These are phyloP conservation scores for Proliferodiscus dingleyae DNA, from an alignment of 2,329 filamentous ascomycete species.

Conservation along the genomic window DNA sequence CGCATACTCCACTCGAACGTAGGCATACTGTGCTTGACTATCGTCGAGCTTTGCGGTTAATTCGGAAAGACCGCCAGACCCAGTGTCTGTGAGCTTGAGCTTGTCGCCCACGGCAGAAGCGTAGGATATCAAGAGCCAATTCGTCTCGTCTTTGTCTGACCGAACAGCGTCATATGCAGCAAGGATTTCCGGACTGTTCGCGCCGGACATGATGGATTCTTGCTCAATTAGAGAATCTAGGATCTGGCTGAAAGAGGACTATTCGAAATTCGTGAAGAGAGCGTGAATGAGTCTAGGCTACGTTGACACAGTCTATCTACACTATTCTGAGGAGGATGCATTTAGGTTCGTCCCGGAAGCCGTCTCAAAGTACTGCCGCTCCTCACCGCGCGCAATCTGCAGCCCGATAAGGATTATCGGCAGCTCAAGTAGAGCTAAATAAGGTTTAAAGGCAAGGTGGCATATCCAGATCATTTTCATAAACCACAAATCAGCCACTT, in stretches of 20 bases:
- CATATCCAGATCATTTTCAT: slow-evolving; percentile 4
- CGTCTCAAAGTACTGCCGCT: background rate
- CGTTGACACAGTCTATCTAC: background rate
- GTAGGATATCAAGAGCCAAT: slow-evolving; percentile 65
- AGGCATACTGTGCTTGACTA: slow-evolving; percentile 49
- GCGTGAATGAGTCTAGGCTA: background rate
- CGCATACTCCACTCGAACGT: slow-evolving; percentile 62
- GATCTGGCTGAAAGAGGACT: background rate
- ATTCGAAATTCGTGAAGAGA: background rate
- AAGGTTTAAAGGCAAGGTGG: slow-evolving; percentile 14
- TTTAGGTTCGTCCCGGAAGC: slow-evolving; percentile 5
- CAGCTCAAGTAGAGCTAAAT: slow-evolving; percentile 3
- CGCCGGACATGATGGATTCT: slow-evolving; percentile 48
- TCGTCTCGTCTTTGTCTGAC: slow-evolving; percentile 59
- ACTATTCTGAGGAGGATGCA: slow-evolving; percentile 1
- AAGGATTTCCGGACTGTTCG: slow-evolving; percentile 53
- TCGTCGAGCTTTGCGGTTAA: slow-evolving; percentile 50
- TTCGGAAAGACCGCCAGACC: slow-evolving; percentile 56
- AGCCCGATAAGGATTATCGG: slow-evolving; percentile 5
- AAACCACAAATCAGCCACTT: no score
- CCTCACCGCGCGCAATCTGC: background rate
- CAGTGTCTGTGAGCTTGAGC: slow-evolving; percentile 52
- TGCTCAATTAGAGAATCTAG: background rate
- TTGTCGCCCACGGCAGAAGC: slow-evolving; percentile 50
- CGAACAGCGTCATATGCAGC: slow-evolving; percentile 64